Evolutionary conservation across 2,329 filamentous ascomycete species (phyloP).

Genomic region (Fusarium hostae): DNA sequence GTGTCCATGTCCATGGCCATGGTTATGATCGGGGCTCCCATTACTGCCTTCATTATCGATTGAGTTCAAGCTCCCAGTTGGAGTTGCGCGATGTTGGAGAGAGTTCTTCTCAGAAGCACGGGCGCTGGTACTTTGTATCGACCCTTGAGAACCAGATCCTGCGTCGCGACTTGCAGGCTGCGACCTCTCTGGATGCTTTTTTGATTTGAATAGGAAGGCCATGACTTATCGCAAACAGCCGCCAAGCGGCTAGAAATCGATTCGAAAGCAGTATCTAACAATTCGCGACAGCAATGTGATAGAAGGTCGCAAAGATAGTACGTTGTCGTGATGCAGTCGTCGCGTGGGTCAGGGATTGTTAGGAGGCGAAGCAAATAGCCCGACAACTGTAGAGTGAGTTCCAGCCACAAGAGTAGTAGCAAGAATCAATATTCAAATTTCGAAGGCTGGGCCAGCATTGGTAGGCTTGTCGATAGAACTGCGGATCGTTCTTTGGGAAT

Average conservation of each 20-base stretch:
- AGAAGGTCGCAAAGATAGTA: slow-evolving; percentile 6
- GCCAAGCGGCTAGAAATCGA: slow-evolving; percentile 49
- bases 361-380: slow-evolving; percentile 18
- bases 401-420: slow-evolving; percentile 46
- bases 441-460: slow-evolving; percentile 59
- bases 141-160: slow-evolving; percentile 57
- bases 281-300: slow-evolving; percentile 15
- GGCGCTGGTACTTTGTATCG: slow-evolving; percentile 60
- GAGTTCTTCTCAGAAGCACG: slow-evolving; percentile 63
- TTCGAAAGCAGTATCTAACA: slow-evolving; percentile 32
- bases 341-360: slow-evolving; percentile 36
- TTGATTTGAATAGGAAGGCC: slow-evolving; percentile 86
- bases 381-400: slow-evolving; percentile 38
- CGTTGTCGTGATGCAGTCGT: slow-evolving; percentile 24
- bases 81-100: slow-evolving; percentile 69
- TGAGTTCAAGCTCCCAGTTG: slow-evolving; percentile 82
- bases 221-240: slow-evolving; percentile 63
- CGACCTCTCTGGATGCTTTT: slow-evolving; percentile 76
- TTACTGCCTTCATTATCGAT: slow-evolving; percentile 68
- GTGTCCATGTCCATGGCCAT: slow-evolving; percentile 57
- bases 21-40: slow-evolving; percentile 70
- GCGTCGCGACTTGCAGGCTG: slow-evolving; percentile 65
- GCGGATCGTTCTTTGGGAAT: slow-evolving; percentile 46
- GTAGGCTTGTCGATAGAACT: slow-evolving; percentile 40
- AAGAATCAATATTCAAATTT: slow-evolving; percentile 51